phyloP scores from a whole-genome alignment of 495 filamentous ascomycete genomes.

The Cercophora sp. region DNA sequence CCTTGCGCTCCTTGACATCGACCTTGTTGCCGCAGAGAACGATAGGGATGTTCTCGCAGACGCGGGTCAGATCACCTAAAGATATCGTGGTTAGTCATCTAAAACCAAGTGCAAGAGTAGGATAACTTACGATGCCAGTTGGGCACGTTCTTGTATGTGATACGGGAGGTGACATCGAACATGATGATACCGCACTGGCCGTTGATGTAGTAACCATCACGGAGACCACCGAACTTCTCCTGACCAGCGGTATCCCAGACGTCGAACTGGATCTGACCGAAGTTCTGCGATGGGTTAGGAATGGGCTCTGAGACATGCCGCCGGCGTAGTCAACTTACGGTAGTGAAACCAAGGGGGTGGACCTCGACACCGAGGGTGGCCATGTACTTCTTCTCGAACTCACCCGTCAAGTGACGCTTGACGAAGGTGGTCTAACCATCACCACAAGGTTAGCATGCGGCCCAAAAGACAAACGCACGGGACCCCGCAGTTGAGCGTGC shows the following conservation, averaged over 20 bases:
- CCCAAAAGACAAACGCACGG: conserved; percentile 3
- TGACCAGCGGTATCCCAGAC: conserved; percentile 99
- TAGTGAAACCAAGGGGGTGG: conserved; percentile 89
- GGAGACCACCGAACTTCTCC: conserved; percentile 99
- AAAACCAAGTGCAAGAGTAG: background rate
- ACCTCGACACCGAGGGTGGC: conserved; percentile 99
- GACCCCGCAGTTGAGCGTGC: conserved; percentile 23
- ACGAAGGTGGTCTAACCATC: conserved; percentile 90
- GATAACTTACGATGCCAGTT: conserved; percentile 96
- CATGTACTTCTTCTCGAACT: conserved; percentile 99
- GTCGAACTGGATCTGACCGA: conserved; percentile 95
- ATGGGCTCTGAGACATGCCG: conserved; percentile 17
- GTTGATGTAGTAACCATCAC: conserved; percentile 99
- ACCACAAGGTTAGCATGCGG: conserved; percentile 22
- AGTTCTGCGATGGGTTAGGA: conserved; percentile 60
- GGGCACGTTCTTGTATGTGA: conserved; percentile 99
- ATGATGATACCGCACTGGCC: conserved; percentile 99
- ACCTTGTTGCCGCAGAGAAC: conserved; percentile 99
- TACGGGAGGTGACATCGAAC: conserved; percentile 99
- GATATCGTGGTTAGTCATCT: conserved; percentile 16
- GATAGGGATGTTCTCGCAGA: conserved; percentile 99
- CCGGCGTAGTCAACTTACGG: conserved; percentile 56
- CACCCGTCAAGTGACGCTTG: conserved; percentile 98
- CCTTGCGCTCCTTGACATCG: conserved; percentile 99
- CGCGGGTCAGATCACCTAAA: conserved; percentile 93